phyloP scores from a whole-genome alignment of 2,329 filamentous ascomycete species.

The Fusarium falciforme region DNA sequence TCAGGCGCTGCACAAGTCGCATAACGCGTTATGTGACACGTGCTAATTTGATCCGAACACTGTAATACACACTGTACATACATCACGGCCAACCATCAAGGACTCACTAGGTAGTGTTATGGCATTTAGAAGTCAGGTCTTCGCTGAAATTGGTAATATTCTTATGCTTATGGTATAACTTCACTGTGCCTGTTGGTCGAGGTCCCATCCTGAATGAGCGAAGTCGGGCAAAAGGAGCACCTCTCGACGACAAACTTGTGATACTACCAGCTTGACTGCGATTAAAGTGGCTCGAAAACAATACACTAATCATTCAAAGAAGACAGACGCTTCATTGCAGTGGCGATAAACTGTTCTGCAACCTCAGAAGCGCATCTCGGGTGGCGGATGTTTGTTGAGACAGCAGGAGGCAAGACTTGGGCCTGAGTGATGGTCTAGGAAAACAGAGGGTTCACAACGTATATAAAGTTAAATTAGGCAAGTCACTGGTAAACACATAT shows the following conservation, averaged over 20 bases:
- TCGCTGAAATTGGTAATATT: too few relatives aligned
- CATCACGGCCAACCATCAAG: neutral
- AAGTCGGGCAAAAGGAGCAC: neutral
- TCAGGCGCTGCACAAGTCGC: conserved; percentile 7
- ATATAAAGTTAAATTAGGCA: conserved; percentile 12
- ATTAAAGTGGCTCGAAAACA: neutral
- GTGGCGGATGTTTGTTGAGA: conserved; percentile 64
- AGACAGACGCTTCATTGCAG: conserved; percentile 52
- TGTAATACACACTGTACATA: neutral
- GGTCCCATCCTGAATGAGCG: neutral
- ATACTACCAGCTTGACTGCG: neutral
- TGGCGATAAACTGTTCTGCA: conserved; percentile 36
- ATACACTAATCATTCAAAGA: conserved; percentile 14
- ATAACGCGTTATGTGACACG: conserved; percentile 6
- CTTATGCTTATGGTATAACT: rapidly evolving
- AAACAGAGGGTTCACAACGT: too few relatives aligned
- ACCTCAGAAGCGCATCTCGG: conserved; percentile 59
- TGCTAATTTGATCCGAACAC: neutral
- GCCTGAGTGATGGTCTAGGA: too few relatives aligned
- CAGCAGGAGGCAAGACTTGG: conserved; percentile 54
- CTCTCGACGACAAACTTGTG: neutral
- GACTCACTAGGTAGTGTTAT: neutral
- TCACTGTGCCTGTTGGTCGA: neutral
- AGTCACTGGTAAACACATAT: too few relatives aligned
- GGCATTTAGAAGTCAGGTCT: neutral